A percentile compares a stretch with the other conserved stretches of the same genome.
phyloP scores from a whole-genome alignment of 1,284 basidiomycete genomes.

The Amylostereum areolatum region DNA sequence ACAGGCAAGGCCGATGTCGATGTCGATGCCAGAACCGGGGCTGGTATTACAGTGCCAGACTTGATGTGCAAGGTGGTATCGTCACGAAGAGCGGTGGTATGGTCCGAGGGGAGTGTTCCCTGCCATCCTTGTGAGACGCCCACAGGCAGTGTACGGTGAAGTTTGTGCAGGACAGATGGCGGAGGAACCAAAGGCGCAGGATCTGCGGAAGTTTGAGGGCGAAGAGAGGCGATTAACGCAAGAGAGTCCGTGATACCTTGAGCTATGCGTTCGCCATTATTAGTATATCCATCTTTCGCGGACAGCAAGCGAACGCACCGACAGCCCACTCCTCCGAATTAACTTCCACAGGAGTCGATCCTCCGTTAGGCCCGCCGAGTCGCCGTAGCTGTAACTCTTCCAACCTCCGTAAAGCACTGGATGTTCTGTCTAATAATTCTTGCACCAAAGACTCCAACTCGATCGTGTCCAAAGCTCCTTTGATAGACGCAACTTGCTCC shows the following conservation, averaged over 20 bases:
- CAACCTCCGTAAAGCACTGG: constrained; percentile 52
- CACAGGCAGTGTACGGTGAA: constrained; percentile 63
- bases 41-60: constrained; percentile 31
- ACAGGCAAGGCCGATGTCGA: constrained; percentile 14
- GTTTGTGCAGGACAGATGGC: constrained; percentile 51
- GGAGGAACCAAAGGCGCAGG: constrained; percentile 51
- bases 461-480: constrained; percentile 48
- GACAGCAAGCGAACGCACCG: constrained; percentile 37
- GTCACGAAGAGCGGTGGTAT: constrained; percentile 58
- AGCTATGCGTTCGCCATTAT: constrained; percentile 36
- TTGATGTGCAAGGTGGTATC: constrained; percentile 64
- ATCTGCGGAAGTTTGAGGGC: constrained; percentile 50
- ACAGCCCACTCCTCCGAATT: constrained; percentile 75
- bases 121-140: constrained; percentile 61
- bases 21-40: constrained; percentile 22
- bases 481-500: constrained; percentile 49
- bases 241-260: constrained; percentile 66
- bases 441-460: constrained; percentile 63
- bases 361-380: constrained; percentile 38
- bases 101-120: constrained; percentile 61
- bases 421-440: constrained; percentile 59
- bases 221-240: constrained; percentile 57
- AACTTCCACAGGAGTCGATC: constrained; percentile 43
- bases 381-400: constrained; percentile 58
- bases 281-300: not conserved